These are phyloP conservation scores for Curvularia verruculosa DNA, from an alignment of 2,329 filamentous ascomycete species.

Conservation along the genomic window DNA sequence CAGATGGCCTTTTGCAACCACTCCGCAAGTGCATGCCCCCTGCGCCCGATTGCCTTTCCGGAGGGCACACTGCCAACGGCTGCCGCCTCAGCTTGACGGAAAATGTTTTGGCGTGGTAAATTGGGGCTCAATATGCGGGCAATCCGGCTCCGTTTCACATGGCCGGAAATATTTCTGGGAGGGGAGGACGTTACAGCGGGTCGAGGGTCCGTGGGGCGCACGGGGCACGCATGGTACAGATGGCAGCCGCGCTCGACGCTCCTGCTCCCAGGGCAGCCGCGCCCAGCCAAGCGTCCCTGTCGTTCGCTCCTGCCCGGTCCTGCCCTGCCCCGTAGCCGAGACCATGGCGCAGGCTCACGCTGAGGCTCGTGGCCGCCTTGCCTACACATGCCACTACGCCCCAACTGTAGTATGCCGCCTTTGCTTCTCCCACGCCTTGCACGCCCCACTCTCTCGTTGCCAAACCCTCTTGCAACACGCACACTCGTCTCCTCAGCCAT, in stretches of 20 bases:
- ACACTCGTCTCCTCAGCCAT: slow-evolving; percentile 30
- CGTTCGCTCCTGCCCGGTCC: too few relatives aligned
- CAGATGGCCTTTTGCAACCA: slow-evolving; percentile 8
- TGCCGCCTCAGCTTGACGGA: slow-evolving; percentile 16
- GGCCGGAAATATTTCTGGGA: slow-evolving; percentile 13
- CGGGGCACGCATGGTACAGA: slow-evolving; percentile 3
- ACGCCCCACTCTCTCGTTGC: slow-evolving; percentile 4
- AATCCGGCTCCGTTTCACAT: slow-evolving; percentile 21
- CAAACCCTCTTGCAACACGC: neutral
- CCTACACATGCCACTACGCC: neutral
- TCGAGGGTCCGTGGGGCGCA: neutral
- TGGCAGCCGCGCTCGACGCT: slow-evolving; percentile 17
- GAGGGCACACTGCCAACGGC: neutral
- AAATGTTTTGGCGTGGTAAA: slow-evolving; percentile 20
- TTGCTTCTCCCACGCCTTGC: slow-evolving; percentile 21
- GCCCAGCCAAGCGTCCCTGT: slow-evolving; percentile 15
- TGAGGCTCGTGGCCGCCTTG: too few relatives aligned
- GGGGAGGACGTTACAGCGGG: slow-evolving; percentile 1
- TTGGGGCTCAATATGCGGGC: slow-evolving; percentile 23
- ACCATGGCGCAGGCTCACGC: slow-evolving; percentile 3
- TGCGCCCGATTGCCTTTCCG: slow-evolving; percentile 2
- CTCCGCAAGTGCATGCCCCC: slow-evolving; percentile 8
- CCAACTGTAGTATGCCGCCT: slow-evolving; percentile 16
- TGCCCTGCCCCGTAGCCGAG: slow-evolving; percentile 26
- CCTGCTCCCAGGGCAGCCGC: slow-evolving; percentile 6